Percentiles rank a stretch among this genome's conserved stretches.
phyloP scores from a whole-genome alignment of 2,329 filamentous ascomycete species.

The Cladosporium cucumerinum region DNA sequence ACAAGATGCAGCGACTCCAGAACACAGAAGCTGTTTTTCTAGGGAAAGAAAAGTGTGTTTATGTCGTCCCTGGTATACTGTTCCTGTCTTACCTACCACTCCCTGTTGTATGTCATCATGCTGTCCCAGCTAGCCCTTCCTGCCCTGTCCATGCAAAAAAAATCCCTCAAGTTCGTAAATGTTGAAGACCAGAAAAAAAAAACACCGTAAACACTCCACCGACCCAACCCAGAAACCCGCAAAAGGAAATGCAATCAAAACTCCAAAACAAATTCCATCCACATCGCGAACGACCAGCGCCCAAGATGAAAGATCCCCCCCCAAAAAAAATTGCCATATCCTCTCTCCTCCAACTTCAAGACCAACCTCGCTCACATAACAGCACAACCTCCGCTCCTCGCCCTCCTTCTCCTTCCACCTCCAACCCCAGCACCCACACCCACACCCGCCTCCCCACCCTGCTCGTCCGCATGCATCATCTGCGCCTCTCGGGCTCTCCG shows the following conservation, averaged over 20 bases:
- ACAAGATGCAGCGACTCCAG: too few species aligned
- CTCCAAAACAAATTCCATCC: not conserved
- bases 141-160: not conserved
- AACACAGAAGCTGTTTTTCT: not conserved
- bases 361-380: constrained; percentile 42
- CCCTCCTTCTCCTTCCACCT: constrained; percentile 43
- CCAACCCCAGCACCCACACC: constrained; percentile 31
- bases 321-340: too few species aligned
- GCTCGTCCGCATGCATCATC: constrained; percentile 74
- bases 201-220: not conserved
- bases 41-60: not conserved
- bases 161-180: not conserved
- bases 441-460: constrained; percentile 52
- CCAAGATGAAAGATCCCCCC: not conserved
- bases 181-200: not conserved
- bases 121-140: not conserved
- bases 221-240: not conserved
- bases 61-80: not conserved
- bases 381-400: constrained; percentile 47
- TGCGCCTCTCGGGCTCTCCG: constrained; percentile 79
- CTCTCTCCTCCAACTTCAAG: not conserved
- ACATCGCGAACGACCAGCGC: not conserved
- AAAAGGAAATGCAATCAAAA: not conserved
- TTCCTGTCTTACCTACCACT: not conserved
- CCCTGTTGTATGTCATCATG: not conserved